These are phyloP conservation scores for Comarum palustre DNA, from an alignment of 306 rosid genomes.

Conservation along the genomic window DNA sequence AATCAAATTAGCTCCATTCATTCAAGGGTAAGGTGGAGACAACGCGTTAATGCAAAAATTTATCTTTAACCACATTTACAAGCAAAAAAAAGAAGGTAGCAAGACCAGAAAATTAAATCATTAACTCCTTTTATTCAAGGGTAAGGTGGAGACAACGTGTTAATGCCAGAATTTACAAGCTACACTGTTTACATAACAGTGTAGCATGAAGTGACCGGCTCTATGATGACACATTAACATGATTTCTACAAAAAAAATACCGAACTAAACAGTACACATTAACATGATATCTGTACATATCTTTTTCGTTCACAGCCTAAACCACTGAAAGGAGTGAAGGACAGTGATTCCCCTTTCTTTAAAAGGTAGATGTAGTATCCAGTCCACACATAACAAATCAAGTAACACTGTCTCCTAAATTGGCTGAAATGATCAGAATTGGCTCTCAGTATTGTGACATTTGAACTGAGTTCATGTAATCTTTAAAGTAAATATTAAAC, in stretches of 20 bases:
- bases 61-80: not conserved
- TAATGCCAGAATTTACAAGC: not conserved
- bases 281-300: not conserved
- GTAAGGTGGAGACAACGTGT: not conserved
- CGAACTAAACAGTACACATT: not conserved
- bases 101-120: not conserved
- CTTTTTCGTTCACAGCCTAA: not conserved
- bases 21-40: not conserved
- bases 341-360: not conserved
- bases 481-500: not conserved
- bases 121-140: not conserved
- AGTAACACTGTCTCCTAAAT: not conserved
- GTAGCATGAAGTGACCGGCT: not conserved
- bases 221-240: not conserved
- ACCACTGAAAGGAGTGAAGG: not conserved
- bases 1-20: not conserved
- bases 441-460: slow-evolving; percentile 4
- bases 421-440: not conserved
- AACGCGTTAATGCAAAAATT: not conserved
- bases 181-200: not conserved
- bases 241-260: not conserved
- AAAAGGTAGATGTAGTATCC: not conserved
- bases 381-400: not conserved
- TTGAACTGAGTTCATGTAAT: not conserved
- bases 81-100: not conserved